These are phyloP conservation scores for Eucalyptus grandis DNA, from an alignment of 345 rosid species.

Conservation along the genomic window DNA sequence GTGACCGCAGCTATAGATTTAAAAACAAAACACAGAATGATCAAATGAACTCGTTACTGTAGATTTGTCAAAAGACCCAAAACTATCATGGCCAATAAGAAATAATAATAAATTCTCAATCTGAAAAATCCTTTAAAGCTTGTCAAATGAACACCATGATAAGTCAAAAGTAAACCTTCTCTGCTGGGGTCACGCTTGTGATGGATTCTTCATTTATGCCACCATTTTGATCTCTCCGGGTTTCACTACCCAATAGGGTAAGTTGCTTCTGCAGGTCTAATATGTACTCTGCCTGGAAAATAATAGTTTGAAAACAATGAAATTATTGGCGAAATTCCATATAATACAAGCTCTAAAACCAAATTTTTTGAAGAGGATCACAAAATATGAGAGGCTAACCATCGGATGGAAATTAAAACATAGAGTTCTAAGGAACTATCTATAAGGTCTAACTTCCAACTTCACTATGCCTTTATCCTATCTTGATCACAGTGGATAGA, in stretches of 20 bases:
- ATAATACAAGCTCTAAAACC: neutral
- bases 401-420: neutral
- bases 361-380: neutral
- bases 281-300: constrained; percentile 64
- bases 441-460: neutral
- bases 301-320: neutral
- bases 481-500: neutral
- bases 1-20: constrained; percentile 66
- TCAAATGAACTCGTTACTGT: neutral
- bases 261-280: constrained; percentile 90
- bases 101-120: neutral
- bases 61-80: neutral
- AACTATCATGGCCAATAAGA: neutral
- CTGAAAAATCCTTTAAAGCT: neutral
- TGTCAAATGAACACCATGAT: neutral
- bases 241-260: constrained; percentile 68
- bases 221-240: constrained; percentile 53
- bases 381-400: neutral
- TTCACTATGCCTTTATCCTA: neutral
- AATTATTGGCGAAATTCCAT: neutral
- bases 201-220: constrained; percentile 46
- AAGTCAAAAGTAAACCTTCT: constrained; percentile 37
- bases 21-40: neutral
- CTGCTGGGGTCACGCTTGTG: constrained; percentile 49
- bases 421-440: neutral